A percentile compares a stretch with the other conserved stretches of the same genome.
Conservation (phyloP, 371 early-diverging fungal genomes). For the Mucor piriformis region DNA sequence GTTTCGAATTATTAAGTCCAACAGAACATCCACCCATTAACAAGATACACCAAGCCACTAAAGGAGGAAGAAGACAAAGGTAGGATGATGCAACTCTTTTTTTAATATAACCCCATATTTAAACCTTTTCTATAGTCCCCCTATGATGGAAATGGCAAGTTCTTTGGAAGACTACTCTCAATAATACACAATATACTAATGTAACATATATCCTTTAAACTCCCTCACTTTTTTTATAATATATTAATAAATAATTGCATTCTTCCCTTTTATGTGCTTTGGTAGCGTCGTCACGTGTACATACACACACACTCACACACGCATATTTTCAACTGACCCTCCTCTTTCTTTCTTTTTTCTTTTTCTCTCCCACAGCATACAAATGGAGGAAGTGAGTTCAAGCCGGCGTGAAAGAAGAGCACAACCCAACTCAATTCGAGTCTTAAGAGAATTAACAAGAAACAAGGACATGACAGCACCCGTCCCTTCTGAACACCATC, state of each 20-base stretch:
- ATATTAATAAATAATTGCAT: conserved; percentile 93
- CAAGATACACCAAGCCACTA: conserved; percentile 45
- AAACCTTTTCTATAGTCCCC: conserved; percentile 1
- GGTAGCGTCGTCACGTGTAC: neutral
- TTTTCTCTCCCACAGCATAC: neutral
- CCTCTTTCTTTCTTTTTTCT: neutral
- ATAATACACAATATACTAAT: neutral
- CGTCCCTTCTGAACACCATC: neutral
- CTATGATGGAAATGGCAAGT: conserved; percentile 9
- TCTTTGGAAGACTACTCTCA: conserved; percentile 11
- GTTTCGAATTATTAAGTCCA: conserved; percentile 64
- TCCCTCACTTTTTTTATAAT: conserved; percentile 60
- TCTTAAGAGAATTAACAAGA: neutral
- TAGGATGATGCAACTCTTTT: neutral
- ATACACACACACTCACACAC: neutral
- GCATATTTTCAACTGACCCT: conserved; percentile 27
- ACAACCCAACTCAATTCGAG: neutral
- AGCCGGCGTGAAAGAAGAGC: neutral
- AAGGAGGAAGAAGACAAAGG: conserved; percentile 59
- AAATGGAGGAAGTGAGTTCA: conserved; percentile 1
- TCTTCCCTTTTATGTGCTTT: conserved; percentile 77
- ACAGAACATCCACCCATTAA: conserved; percentile 60
- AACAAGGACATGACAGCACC: neutral
- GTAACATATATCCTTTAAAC: neutral
- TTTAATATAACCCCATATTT: neutral